These are phyloP conservation scores for Xylaria multiplex DNA, from an alignment of 2,329 filamentous ascomycete species.

Conservation along the genomic window DNA sequence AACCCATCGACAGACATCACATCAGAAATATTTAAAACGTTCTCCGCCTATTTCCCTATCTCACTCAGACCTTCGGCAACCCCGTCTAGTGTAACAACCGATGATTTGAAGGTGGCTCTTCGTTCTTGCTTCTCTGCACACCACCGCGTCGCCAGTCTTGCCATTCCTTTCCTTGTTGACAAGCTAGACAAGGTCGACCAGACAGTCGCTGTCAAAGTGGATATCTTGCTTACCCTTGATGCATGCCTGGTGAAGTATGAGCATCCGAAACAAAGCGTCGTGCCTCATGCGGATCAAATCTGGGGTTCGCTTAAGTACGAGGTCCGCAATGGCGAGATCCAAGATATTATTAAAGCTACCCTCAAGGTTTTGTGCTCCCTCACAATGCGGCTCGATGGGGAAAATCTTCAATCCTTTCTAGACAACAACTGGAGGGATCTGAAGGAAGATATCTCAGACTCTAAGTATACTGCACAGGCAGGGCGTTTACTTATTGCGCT, in stretches of 20 bases:
- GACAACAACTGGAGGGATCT: slow-evolving; percentile 63
- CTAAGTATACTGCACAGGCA: slow-evolving; percentile 62
- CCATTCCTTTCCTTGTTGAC: slow-evolving; percentile 64
- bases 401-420: slow-evolving; percentile 58
- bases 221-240: slow-evolving; percentile 65
- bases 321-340: slow-evolving; percentile 68
- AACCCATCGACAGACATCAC: slow-evolving; percentile 57
- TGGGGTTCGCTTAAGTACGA: slow-evolving; percentile 72
- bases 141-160: slow-evolving; percentile 55
- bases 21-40: slow-evolving; percentile 63
- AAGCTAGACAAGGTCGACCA: slow-evolving; percentile 69
- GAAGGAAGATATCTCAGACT: slow-evolving; percentile 62
- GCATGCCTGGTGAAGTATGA: slow-evolving; percentile 63
- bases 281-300: slow-evolving; percentile 61
- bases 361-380: slow-evolving; percentile 64
- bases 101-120: slow-evolving; percentile 64
- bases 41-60: slow-evolving; percentile 71
- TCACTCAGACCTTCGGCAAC: slow-evolving; percentile 63
- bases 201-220: slow-evolving; percentile 68
- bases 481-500: slow-evolving; percentile 64
- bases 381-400: slow-evolving; percentile 56
- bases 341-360: slow-evolving; percentile 66
- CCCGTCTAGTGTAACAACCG: slow-evolving; percentile 62
- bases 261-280: slow-evolving; percentile 57
- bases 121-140: slow-evolving; percentile 65